phyloP scores from a whole-genome alignment of 2,329 filamentous ascomycete genomes.

The Seiridium unicorne region DNA sequence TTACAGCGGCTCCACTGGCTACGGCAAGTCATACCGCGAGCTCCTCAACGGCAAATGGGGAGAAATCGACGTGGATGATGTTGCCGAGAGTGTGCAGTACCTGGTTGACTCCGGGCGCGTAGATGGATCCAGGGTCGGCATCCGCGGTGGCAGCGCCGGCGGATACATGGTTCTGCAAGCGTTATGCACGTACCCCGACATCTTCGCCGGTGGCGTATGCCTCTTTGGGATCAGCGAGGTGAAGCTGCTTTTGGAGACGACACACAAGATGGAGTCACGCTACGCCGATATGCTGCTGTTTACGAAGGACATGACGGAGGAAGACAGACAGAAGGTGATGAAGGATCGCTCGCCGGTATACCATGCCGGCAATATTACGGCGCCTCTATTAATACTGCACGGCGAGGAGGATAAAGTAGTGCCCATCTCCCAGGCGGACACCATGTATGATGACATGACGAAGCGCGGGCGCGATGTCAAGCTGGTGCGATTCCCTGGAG shows the following conservation, averaged over 20 bases:
- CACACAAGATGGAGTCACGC: conserved; percentile 56
- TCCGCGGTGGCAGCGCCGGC: conserved; percentile 50
- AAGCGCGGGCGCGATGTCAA: conserved; percentile 40
- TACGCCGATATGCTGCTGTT: conserved; percentile 47
- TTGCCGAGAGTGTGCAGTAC: conserved; percentile 42
- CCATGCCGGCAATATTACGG: conserved; percentile 44
- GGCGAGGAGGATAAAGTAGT: conserved; percentile 57
- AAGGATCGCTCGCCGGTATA: conserved; percentile 47
- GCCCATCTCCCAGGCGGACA: conserved; percentile 52
- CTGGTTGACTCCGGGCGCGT: conserved; percentile 36
- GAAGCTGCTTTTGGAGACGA: conserved; percentile 41
- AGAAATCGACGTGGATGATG: conserved; percentile 48
- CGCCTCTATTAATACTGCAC: conserved; percentile 55
- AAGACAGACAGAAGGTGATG: conserved; percentile 40
- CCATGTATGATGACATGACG: conserved; percentile 47
- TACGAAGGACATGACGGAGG: conserved; percentile 27
- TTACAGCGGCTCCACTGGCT: conserved; percentile 50
- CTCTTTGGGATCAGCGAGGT: conserved; percentile 52
- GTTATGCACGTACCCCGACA: conserved; percentile 41
- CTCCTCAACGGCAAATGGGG: conserved; percentile 50
- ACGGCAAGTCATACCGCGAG: conserved; percentile 49
- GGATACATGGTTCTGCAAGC: conserved; percentile 53
- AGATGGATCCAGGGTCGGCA: conserved; percentile 37
- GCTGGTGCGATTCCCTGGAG: conserved; percentile 45
- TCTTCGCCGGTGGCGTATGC: conserved; percentile 48